Base-by-base conservation (phyloP, 2,329 filamentous ascomycete genomes). In the Aspergillus fumigatus region DNA sequence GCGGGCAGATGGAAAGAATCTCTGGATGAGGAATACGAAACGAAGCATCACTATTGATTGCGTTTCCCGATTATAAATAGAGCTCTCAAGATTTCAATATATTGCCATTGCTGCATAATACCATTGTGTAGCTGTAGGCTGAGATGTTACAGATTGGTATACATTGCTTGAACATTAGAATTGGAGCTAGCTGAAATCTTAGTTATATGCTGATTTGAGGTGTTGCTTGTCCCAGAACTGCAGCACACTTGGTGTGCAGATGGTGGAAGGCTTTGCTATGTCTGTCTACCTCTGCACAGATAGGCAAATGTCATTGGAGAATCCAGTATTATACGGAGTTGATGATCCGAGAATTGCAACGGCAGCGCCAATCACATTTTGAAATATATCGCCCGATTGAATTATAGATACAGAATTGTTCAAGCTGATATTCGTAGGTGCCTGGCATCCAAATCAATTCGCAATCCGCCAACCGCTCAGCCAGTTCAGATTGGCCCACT, bases 401-500 rank as follows among this genome's bases (percentile, higher is more conserved):
- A 17, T 38, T 7, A 38, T 38, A 14, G 32, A 38, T 17, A 17
- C 32, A 38, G 32, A 38, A 38, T 14, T 38, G 32, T 38, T 25
- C 38, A 47, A 50, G 53, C 14, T 43, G 35, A 27, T 21, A 45
- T 38, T 23, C 45, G 48, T 40, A 54, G 48, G 40, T 43, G 48
- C 51, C 26, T 27, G 32, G 45, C 19, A 26, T n/a, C 9, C 26
- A 47, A 35, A 41, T 56, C 56, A 59, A 40, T 67, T 90, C 48
- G 87, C 85, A 67, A 96, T 88, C 70, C 85, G 88, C 93, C 93
- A 99, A 63, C 79, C 85, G 63, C 87, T 84, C 65, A 97, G 89
- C 94, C 94, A 99, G 80, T 91, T 96, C 79, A 99, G 81, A 79
- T 97, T 92, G 66, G 80, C 83, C 84, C 93, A 99, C 72, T 97